A percentile compares a stretch with the other conserved stretches of the same genome.
These are phyloP conservation scores for Diaporthe citrichinensis DNA, from an alignment of 2,329 filamentous ascomycete species.

Conservation along the genomic window DNA sequence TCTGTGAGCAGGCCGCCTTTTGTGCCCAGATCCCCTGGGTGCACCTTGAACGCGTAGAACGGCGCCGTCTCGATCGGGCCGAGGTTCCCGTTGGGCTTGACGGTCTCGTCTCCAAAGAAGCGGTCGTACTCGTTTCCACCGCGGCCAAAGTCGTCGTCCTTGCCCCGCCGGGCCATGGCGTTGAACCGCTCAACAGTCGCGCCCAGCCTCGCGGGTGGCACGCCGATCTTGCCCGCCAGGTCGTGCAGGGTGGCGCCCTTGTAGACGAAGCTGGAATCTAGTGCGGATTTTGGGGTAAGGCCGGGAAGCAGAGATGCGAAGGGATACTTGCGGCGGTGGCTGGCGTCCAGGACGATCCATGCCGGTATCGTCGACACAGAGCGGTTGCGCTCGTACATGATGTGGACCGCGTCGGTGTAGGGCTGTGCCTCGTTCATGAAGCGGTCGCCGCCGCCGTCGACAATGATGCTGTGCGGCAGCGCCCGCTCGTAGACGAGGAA, in stretches of 20 bases:
- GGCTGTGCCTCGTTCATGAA: background rate
- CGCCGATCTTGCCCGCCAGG: background rate
- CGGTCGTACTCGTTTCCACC: background rate
- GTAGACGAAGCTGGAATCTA: background rate
- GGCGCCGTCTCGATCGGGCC: background rate
- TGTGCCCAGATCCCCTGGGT: background rate
- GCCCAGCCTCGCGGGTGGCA: background rate
- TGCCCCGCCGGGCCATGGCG: background rate
- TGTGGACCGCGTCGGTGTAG: background rate
- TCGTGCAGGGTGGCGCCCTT: background rate
- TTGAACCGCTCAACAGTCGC: background rate
- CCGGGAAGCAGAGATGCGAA: background rate
- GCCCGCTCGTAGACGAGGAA: background rate
- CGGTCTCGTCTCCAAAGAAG: background rate
- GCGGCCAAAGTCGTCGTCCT: background rate
- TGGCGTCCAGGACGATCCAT: background rate
- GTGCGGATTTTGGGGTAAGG: background rate
- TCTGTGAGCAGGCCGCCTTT: background rate
- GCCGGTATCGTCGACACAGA: background rate
- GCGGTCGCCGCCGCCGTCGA: background rate
- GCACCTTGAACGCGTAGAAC: background rate
- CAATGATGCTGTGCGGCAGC: background rate
- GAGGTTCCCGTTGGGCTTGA: background rate
- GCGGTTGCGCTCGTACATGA: background rate
- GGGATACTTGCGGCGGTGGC: background rate